Evolutionary conservation across 768 basidiomycete genomes (phyloP).

Genomic region (Hortiboletus flavorubellus): DNA sequence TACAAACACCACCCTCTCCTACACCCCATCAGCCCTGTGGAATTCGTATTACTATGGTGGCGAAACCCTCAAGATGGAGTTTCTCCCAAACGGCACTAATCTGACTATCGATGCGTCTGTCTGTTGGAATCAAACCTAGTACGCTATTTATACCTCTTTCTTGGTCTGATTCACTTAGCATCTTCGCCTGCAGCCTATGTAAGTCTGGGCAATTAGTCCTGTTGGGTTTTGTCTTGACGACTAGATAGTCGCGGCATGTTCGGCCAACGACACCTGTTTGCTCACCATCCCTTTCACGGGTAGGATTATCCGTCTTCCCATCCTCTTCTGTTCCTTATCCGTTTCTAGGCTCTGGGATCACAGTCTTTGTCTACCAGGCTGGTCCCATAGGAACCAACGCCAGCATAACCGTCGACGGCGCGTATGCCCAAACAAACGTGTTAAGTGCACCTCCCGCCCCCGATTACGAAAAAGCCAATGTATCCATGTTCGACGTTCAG

Average conservation of each 20-base stretch:
- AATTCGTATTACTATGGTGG: not conserved
- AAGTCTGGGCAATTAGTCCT: not conserved
- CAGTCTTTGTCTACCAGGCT: constrained; percentile 23
- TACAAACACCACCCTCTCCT: constrained; percentile 21
- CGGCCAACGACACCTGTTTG: constrained; percentile 12
- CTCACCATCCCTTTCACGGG: constrained; percentile 24
- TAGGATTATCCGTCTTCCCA: not conserved
- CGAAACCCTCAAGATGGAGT: constrained; percentile 2
- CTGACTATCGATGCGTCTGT: constrained; percentile 18
- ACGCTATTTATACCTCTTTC: not conserved
- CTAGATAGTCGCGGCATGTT: constrained; percentile 20
- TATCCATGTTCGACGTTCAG: constrained; percentile 25
- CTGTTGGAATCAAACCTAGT: constrained; percentile 28
- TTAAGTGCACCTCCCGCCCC: constrained; percentile 19
- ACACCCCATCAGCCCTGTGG: constrained; percentile 16
- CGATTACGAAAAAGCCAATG: constrained; percentile 18
- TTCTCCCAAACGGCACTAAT: constrained; percentile 5
- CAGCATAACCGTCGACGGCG: constrained; percentile 17
- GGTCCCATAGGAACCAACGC: constrained; percentile 25
- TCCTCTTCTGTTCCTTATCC: not conserved
- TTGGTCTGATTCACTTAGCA: not conserved
- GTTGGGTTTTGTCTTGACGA: not conserved
- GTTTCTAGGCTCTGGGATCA: constrained; percentile 20
- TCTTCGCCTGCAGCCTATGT: constrained; percentile 18
- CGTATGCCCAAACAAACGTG: constrained; percentile 11